Evolutionary conservation across 257 asterid genomes (phyloP).

Genomic region (Penstemon barbatus): DNA sequence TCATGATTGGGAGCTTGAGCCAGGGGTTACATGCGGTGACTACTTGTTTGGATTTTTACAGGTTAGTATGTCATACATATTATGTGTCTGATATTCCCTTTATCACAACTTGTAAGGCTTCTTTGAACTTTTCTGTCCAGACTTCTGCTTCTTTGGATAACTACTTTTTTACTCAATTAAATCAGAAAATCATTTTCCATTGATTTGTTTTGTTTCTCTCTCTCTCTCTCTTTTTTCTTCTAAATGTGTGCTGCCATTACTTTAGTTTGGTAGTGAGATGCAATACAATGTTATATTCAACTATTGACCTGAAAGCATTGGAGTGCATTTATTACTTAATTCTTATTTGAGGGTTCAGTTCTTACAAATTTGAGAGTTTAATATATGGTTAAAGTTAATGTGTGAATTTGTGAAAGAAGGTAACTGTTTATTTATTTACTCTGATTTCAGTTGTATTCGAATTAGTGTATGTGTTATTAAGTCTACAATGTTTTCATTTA

Average conservation of each 20-base stretch:
- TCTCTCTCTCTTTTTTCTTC: background rate
- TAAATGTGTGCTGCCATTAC: background rate
- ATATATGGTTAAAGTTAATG: background rate
- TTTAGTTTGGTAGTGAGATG: background rate
- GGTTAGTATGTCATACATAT: conserved; percentile 38
- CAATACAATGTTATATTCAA: background rate
- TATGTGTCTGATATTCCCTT: conserved; percentile 14
- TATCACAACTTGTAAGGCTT: background rate
- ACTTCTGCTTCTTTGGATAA: background rate
- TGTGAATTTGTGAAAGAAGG: conserved; percentile 20
- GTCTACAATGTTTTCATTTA: conserved; percentile 10
- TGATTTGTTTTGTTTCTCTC: too few species aligned
- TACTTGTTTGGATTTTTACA: conserved; percentile 95
- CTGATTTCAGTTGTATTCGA: background rate
- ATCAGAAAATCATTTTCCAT: background rate
- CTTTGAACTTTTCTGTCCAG: too few species aligned
- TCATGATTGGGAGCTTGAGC: conserved; percentile 99
- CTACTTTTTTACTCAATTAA: background rate
- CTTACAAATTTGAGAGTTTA: background rate
- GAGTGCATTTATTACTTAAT: conserved; percentile 8
- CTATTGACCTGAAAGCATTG: background rate
- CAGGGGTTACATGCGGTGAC: conserved; percentile 97
- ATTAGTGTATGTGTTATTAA: background rate
- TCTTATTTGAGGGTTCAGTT: conserved; percentile 10
- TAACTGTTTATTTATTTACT: conserved; percentile 18